A percentile compares a stretch with the other conserved stretches of the same genome.
Evolutionary conservation across 2,329 filamentous ascomycete species (phyloP).

Genomic region (Cercospora sp.): DNA sequence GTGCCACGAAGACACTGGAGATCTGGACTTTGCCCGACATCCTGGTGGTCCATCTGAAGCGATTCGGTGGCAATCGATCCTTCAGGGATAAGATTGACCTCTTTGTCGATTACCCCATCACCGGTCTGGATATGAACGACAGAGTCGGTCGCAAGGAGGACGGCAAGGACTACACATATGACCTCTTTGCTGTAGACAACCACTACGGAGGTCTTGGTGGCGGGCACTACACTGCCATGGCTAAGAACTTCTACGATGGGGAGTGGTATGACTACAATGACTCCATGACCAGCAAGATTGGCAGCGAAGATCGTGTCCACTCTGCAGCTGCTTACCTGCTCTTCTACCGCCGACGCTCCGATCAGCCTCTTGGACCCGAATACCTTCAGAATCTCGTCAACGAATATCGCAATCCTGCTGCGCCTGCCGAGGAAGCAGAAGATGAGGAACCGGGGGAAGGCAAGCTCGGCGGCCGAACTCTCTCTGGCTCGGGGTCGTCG

Average conservation of each 20-base stretch:
- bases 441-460: constrained; percentile 72
- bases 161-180: constrained; percentile 81
- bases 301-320: constrained; percentile 25
- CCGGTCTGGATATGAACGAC: constrained; percentile 77
- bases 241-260: constrained; percentile 85
- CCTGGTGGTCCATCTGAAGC: constrained; percentile 89
- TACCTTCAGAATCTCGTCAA: constrained; percentile 71
- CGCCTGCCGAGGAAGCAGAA: constrained; percentile 45
- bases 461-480: constrained; percentile 73
- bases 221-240: constrained; percentile 93
- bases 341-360: constrained; percentile 88
- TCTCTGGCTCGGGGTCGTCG: constrained; percentile 88
- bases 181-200: constrained; percentile 93
- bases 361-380: constrained; percentile 74
- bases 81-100: constrained; percentile 91
- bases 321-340: constrained; percentile 83
- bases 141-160: constrained; percentile 78
- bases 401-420: constrained; percentile 57
- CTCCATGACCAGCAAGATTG: constrained; percentile 47
- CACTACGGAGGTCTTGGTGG: constrained; percentile 92
- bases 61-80: constrained; percentile 81
- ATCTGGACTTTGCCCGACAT: constrained; percentile 97
- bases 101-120: constrained; percentile 85
- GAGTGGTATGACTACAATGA: constrained; percentile 98
- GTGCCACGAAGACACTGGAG: constrained; percentile 94